These are phyloP conservation scores for Nelumbo lutea DNA, from an alignment of 164 flowering plant genomes.

Conservation along the genomic window DNA sequence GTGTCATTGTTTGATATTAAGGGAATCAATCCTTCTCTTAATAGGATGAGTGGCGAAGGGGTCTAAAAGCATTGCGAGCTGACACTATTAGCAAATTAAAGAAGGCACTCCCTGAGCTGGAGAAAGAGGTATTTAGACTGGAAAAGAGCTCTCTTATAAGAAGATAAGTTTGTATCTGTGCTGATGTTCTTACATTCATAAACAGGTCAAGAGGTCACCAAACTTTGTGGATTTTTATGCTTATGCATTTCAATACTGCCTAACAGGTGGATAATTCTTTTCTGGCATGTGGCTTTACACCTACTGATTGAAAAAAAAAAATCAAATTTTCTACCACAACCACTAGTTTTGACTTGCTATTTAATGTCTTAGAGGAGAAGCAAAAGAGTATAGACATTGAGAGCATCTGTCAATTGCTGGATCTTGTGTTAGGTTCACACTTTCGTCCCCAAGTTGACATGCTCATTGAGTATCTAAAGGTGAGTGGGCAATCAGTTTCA, in stretches of 20 bases:
- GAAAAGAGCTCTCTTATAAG: too few species aligned
- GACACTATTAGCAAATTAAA: slow-evolving; percentile 65
- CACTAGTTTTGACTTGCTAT: not conserved
- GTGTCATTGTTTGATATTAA: not conserved
- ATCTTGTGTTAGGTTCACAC: slow-evolving; percentile 63
- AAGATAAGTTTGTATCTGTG: not conserved
- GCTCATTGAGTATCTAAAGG: slow-evolving; percentile 65
- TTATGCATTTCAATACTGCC: slow-evolving; percentile 72
- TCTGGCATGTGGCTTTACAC: not conserved
- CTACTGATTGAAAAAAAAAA: not conserved
- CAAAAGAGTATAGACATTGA: slow-evolving; percentile 87
- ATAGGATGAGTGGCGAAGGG: slow-evolving; percentile 89
- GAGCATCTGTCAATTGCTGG: slow-evolving; percentile 69
- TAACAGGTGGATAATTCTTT: slow-evolving; percentile 54
- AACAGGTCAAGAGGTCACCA: slow-evolving; percentile 62
- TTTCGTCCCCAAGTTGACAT: slow-evolving; percentile 54
- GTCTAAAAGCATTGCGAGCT: slow-evolving; percentile 63
- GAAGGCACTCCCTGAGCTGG: slow-evolving; percentile 74
- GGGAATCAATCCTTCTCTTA: slow-evolving; percentile 1
- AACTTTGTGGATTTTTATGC: slow-evolving; percentile 72
- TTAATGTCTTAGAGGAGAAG: slow-evolving; percentile 64
- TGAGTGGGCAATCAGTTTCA: slow-evolving; percentile 16
- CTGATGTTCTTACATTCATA: slow-evolving; percentile 6
- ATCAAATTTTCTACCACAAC: not conserved
- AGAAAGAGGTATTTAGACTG: slow-evolving; percentile 54